Evolutionary conservation across 495 filamentous ascomycete genomes (phyloP).

Genomic region (Jackrogersella multiformis): DNA sequence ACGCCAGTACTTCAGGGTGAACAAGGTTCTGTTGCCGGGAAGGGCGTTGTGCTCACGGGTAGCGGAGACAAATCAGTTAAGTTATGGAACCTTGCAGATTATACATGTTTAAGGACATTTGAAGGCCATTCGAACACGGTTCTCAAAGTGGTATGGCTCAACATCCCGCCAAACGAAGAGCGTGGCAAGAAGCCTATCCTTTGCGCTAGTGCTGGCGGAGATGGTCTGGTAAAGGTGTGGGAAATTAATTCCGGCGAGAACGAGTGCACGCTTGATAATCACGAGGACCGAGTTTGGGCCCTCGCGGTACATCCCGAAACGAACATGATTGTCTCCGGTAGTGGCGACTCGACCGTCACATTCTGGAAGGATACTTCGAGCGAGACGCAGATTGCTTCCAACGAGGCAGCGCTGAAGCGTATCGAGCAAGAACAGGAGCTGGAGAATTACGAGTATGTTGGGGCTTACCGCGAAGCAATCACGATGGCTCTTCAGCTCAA

Average conservation of each 20-base stretch:
- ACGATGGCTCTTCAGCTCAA: slow-evolving; percentile 90
- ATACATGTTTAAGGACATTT: slow-evolving; percentile 90
- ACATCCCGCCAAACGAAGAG: slow-evolving; percentile 61
- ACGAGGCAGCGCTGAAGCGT: slow-evolving; percentile 74
- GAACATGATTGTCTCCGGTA: slow-evolving; percentile 83
- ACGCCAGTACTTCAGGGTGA: slow-evolving; percentile 76
- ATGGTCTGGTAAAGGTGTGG: slow-evolving; percentile 98
- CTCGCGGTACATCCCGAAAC: slow-evolving; percentile 73
- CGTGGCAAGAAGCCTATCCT: slow-evolving; percentile 64
- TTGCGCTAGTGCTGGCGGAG: slow-evolving; percentile 87
- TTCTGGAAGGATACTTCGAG: slow-evolving; percentile 95
- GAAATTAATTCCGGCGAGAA: slow-evolving; percentile 80
- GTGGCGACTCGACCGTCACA: slow-evolving; percentile 86
- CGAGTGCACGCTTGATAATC: slow-evolving; percentile 91
- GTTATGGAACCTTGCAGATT: slow-evolving; percentile 93
- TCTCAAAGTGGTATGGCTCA: slow-evolving; percentile 91
- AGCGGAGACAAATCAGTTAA: slow-evolving; percentile 96
- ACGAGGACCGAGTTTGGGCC: slow-evolving; percentile 92
- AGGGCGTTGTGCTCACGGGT: slow-evolving; percentile 84
- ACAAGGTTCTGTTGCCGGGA: slow-evolving; percentile 69
- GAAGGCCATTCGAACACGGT: slow-evolving; percentile 97
- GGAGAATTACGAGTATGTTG: slow-evolving; percentile 86
- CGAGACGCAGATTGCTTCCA: slow-evolving; percentile 75
- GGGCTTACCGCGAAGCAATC: slow-evolving; percentile 90
- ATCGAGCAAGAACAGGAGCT: slow-evolving; percentile 93